Evolutionary conservation across 768 basidiomycete species (phyloP), one percentile per base, ranked within the genome.

Genomic region (Naematelia aurantialba): DNA sequence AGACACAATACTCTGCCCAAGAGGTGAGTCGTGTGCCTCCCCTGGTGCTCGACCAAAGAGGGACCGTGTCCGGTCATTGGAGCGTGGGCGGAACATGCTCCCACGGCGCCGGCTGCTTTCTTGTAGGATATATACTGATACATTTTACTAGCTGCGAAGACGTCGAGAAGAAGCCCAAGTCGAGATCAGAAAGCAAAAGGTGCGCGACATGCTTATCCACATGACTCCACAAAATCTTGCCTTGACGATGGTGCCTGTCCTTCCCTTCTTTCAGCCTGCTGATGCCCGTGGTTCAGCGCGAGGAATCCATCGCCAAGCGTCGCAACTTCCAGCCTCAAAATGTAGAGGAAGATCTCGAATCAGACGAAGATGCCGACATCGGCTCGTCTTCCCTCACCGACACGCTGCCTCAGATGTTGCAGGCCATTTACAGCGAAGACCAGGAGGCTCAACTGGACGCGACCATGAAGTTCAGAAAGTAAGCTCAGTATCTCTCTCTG

Each of bases 111-210:
- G 47, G 55, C 46, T n/a, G 26, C 13, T n/a, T 27, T 14, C 45
- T 11, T 53, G 11, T 44, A 27, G 3, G 30, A 57, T 5, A n/a
- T 8, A 22, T 46, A 60, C 69, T 71, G 58, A 72, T 46, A 5
- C 10, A 4, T 3, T 25, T 4, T 21, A 1, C 24, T 55, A 98
- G 78, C 88, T 98, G 69, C 86, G 94, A 69, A 87, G 92, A 79
- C 87, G 94, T 78, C 86, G 96, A 59, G 96, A 98, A 78, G 93
- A 99, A 77, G 91, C 94, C 76, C 93, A 98, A 74, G 96, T 99
- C 58, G 96, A 98, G 83, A 97, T 99, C 82, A 84, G 96, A 76
- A 85, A 91, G 75, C 91, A 94, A 81, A 98, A 98, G 70, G 77
- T 78, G 25, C 34, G 75, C 29, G 22, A 17, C 17, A 29, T 52